These are phyloP conservation scores for Acacia melanoxylon DNA, from an alignment of 306 rosid species.

Conservation along the genomic window DNA sequence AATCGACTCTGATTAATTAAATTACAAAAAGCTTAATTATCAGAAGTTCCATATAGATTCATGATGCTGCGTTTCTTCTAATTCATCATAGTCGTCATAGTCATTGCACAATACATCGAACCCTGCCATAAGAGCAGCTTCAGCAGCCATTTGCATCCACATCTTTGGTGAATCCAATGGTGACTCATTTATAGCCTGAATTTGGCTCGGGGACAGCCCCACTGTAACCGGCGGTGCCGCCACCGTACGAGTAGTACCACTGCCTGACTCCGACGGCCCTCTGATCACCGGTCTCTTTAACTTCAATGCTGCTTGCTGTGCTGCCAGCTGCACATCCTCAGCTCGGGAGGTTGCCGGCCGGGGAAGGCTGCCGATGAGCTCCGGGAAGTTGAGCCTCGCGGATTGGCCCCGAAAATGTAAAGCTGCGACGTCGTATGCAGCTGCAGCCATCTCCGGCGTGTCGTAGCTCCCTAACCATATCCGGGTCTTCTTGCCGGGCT, in stretches of 20 bases:
- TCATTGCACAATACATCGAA: neutral
- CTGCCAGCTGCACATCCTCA: conserved; percentile 68
- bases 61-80: conserved; percentile 49
- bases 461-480: conserved; percentile 93
- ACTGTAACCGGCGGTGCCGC: conserved; percentile 56
- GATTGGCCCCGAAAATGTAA: conserved; percentile 61
- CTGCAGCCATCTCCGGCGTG: conserved; percentile 79
- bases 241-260: conserved; percentile 14
- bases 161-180: conserved; percentile 88
- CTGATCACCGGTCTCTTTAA: conserved; percentile 4
- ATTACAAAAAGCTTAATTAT: neutral
- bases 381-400: conserved; percentile 67
- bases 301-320: conserved; percentile 73
- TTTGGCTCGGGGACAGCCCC: conserved; percentile 71
- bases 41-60: conserved; percentile 60
- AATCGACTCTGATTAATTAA: neutral
- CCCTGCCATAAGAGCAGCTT: conserved; percentile 31
- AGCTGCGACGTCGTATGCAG: conserved; percentile 90
- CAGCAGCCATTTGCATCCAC: conserved; percentile 81
- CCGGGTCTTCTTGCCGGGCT: conserved; percentile 75
- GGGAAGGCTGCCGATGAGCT: conserved; percentile 50
- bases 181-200: conserved; percentile 86
- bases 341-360: conserved; percentile 54
- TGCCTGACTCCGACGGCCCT: neutral
- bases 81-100: conserved; percentile 10